A percentile compares a stretch with the other conserved stretches of the same genome.
Conservation (phyloP, 352 stramenopile genomes). For the Phytophthora citrophthora region DNA sequence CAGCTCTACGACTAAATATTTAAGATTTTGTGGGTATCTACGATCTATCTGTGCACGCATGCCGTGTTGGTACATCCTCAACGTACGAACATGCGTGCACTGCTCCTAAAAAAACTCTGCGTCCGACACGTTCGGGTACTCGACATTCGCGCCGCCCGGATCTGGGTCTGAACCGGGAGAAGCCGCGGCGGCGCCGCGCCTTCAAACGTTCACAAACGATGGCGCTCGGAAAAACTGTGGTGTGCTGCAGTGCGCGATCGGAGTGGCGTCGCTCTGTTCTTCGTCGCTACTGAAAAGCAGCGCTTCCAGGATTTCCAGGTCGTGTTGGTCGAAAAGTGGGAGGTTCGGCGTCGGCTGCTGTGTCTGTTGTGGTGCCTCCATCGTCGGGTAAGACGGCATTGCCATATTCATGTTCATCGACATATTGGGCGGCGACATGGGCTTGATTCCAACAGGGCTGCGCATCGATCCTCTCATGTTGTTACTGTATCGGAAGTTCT, state of each 20-base stretch:
- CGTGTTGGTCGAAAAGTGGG: conserved; percentile 50
- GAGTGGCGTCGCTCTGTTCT: conserved; percentile 33
- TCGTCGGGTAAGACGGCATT: conserved; percentile 18
- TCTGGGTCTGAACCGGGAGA: conserved; percentile 26
- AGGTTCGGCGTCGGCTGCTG: conserved; percentile 17
- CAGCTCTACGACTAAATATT: conserved; percentile 36
- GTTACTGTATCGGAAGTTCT: conserved; percentile 31
- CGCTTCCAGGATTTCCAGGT: conserved; percentile 59
- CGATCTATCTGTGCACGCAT: conserved; percentile 26
- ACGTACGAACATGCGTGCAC: conserved; percentile 2
- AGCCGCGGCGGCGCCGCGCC: conserved; percentile 28
- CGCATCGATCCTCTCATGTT: conserved; percentile 16
- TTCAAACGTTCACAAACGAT: conserved; percentile 51
- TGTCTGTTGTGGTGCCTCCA: conserved; percentile 9
- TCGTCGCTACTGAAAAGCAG: conserved; percentile 68
- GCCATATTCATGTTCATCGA: conserved; percentile 26
- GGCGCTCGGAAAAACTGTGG: conserved; percentile 31
- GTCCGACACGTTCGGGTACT: conserved; percentile 34
- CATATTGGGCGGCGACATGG: conserved; percentile 38
- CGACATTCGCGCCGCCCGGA: conserved; percentile 30
- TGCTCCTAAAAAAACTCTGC: conserved; percentile 20
- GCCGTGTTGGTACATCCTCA: conserved; percentile 1
- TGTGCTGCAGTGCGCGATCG: conserved; percentile 28
- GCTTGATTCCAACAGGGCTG: conserved; percentile 12
- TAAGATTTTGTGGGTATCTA: conserved; percentile 14